Evolutionary conservation across 2,329 filamentous ascomycete genomes (phyloP).

Genomic region (Metarhizium album): DNA sequence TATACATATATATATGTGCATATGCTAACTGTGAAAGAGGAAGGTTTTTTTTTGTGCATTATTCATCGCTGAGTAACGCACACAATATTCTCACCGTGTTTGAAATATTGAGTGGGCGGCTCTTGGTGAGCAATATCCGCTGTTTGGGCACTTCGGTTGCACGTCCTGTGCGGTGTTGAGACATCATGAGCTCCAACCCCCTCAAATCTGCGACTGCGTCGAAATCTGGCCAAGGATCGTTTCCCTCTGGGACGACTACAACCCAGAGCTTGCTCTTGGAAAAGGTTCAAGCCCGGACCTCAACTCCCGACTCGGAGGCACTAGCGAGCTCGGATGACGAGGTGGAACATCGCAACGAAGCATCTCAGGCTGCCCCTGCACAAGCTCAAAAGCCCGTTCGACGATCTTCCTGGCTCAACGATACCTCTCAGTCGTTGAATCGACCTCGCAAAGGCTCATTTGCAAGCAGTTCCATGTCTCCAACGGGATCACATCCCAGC

Average conservation of each 20-base stretch:
- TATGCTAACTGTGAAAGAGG: neutral
- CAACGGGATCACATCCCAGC: conserved; percentile 68
- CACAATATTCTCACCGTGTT: neutral
- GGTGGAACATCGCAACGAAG: conserved; percentile 52
- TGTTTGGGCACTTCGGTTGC: neutral
- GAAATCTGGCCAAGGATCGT: conserved; percentile 39
- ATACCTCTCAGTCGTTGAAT: conserved; percentile 54
- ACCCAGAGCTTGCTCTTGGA: conserved; percentile 60
- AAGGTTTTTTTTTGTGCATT: neutral
- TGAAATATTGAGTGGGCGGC: neutral
- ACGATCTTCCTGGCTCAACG: conserved; percentile 78
- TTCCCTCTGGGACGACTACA: conserved; percentile 37
- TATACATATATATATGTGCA: no score
- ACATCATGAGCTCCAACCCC: conserved; percentile 40
- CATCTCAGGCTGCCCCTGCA: conserved; percentile 26
- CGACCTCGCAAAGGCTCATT: conserved; percentile 68
- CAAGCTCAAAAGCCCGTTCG: conserved; percentile 53
- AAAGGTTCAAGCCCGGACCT: conserved; percentile 67
- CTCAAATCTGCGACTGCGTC: conserved; percentile 38
- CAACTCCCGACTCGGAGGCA: conserved; percentile 89
- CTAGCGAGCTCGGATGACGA: conserved; percentile 94
- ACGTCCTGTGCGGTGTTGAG: conserved; percentile 1
- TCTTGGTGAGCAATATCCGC: conserved; percentile 3
- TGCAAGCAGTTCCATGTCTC: conserved; percentile 64
- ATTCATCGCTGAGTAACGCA: neutral